phyloP scores from a whole-genome alignment of 2,329 filamentous ascomycete genomes.

The Penicillium decumbens region DNA sequence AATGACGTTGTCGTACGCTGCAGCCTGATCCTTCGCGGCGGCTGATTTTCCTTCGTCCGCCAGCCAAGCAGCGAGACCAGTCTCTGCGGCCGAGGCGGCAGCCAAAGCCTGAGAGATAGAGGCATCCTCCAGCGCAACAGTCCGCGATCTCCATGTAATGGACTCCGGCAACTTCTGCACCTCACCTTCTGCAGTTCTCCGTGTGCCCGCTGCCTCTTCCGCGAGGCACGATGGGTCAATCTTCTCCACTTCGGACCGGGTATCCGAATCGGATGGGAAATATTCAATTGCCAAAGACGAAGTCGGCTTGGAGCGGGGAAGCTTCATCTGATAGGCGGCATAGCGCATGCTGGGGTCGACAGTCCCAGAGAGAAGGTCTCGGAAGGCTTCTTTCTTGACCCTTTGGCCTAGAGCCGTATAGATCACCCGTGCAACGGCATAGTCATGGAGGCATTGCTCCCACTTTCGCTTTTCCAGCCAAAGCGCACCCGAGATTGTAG shows the following conservation, averaged over 20 bases:
- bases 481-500: conserved; percentile 69
- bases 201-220: conserved; percentile 51
- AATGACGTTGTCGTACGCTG: conserved; percentile 85
- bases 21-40: conserved; percentile 61
- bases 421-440: conserved; percentile 71
- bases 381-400: conserved; percentile 71
- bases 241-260: conserved; percentile 65
- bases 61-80: conserved; percentile 48
- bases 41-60: conserved; percentile 39
- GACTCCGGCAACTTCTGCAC: conserved; percentile 60
- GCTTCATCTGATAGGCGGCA: conserved; percentile 84
- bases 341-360: conserved; percentile 93
- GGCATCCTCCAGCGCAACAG: conserved; percentile 86
- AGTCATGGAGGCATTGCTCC: conserved; percentile 70
- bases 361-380: conserved; percentile 77
- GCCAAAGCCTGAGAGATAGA: conserved; percentile 81
- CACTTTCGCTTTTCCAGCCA: conserved; percentile 85
- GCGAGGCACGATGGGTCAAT: conserved; percentile 65
- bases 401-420: conserved; percentile 68
- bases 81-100: conserved; percentile 56
- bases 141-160: conserved; percentile 78
- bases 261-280: conserved; percentile 60
- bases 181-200: conserved; percentile 43
- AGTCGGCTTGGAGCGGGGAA: conserved; percentile 79
- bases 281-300: conserved; percentile 71